Conservation (phyloP, 169 alveolate species). For the Theileria luwenshuni region DNA sequence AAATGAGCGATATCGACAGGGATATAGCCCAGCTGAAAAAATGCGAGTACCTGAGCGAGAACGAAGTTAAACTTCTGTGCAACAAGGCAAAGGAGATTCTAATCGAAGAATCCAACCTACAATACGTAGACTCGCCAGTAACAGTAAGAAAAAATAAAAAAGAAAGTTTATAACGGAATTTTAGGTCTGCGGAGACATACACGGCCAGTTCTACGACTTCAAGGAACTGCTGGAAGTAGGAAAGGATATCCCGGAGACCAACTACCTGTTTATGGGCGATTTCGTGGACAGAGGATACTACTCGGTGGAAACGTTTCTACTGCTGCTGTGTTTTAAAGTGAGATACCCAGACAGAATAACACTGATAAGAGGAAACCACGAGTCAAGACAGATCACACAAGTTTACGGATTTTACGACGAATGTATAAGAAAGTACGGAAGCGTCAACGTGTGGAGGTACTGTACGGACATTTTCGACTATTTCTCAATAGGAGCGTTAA, state of each 20-base stretch:
- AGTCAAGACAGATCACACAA: constrained; percentile 96
- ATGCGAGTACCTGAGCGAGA: constrained; percentile 90
- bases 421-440: constrained; percentile 97
- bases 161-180: not conserved
- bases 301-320: constrained; percentile 97
- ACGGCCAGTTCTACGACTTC: constrained; percentile 95
- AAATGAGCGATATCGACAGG: constrained; percentile 70
- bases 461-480: constrained; percentile 98
- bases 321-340: constrained; percentile 93
- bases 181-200: constrained; percentile 95
- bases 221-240: constrained; percentile 91
- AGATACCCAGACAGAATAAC: constrained; percentile 96
- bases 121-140: constrained; percentile 96
- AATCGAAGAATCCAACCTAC: constrained; percentile 95
- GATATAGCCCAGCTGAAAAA: constrained; percentile 69
- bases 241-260: constrained; percentile 85
- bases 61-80: constrained; percentile 94
- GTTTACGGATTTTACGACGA: constrained; percentile 99
- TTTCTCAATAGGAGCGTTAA: constrained; percentile 94
- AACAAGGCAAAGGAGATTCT: constrained; percentile 95
- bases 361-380: constrained; percentile 98
- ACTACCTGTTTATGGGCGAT: constrained; percentile 98
- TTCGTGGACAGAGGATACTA: constrained; percentile 99
- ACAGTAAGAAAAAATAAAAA: constrained; percentile 76
- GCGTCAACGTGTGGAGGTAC: constrained; percentile 97